Evolutionary conservation across 306 rosid genomes (phyloP), one percentile per base, ranked within the genome.

Genomic region (Medicago lupulina): DNA sequence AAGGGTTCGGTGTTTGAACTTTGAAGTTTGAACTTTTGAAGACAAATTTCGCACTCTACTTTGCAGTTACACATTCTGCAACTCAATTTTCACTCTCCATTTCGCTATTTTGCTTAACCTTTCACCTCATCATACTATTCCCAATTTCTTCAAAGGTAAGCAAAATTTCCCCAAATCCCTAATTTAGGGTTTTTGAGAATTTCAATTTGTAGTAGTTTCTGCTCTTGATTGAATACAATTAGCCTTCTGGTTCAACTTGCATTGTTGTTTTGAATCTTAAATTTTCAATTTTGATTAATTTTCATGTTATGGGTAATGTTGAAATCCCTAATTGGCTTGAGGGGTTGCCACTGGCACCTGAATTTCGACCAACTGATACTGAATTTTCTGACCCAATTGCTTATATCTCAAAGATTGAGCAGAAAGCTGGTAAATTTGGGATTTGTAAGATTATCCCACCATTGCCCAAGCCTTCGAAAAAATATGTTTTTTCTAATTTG

Each of bases 301-400:
- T 85, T 64, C 79, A 71, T 82, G 81, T 67, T 82, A 96, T 96
- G 99, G 97, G 91, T 79, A 79, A 79, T 79, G 99, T 53, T 89
- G 91, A 87, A 96, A 96, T 83, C 86, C 96, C 31, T 0, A 28
- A 28, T 28, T 28, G 31, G 88, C 84, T 76, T 28, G 31, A 28
- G 4, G 31, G 31, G 31, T 28, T 28, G 31, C 31, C 4, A 28
- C 31, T 28, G 31, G 4, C 31, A 28, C 31, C 31, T 28, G 31
- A 28, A 28, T 28, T 28, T 28, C 4, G 31, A 28, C 31, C 4
- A 3, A 28, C 31, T 28, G 31, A 28, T 28, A 28, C 4, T 28
- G 31, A 28, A 28, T 28, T 28, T 28, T 28, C 31, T 28, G 31
- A 28, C 4, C 31, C 31, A 28, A 28, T 28, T 28, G 31, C 31